These are phyloP conservation scores for Aspergillus carlsbadensis DNA, from an alignment of 495 filamentous ascomycete species.

Conservation along the genomic window DNA sequence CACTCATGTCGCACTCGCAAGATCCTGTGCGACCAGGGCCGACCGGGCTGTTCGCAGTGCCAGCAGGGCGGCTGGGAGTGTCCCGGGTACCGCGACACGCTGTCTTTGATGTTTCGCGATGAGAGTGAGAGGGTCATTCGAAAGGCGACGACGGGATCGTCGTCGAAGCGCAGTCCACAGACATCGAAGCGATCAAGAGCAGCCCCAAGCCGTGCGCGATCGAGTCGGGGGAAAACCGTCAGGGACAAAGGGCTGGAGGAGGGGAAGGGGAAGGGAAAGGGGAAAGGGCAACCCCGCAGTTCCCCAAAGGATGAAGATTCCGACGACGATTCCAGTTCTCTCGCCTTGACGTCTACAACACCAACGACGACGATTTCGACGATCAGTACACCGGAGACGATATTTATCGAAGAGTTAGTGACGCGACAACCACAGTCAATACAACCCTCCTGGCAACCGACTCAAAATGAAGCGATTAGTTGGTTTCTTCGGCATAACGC, in stretches of 20 bases:
- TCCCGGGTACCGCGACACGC: slow-evolving; percentile 67
- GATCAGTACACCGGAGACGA: too few species aligned
- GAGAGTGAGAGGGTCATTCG: slow-evolving; percentile 66
- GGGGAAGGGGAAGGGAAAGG: too few species aligned
- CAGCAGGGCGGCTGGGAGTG: slow-evolving; percentile 62
- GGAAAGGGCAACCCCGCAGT: too few species aligned
- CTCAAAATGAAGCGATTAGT: slow-evolving; percentile 37
- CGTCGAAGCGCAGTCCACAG: slow-evolving; percentile 18
- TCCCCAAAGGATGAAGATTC: too few species aligned
- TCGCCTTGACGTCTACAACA: too few species aligned
- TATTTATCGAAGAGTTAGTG: slow-evolving; percentile 1
- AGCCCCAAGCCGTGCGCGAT: slow-evolving; percentile 10
- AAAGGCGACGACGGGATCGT: slow-evolving; percentile 53
- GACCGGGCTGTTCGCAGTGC: slow-evolving; percentile 67
- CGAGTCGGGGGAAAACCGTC: slow-evolving; percentile 17
- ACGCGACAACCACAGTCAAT: slow-evolving; percentile 6
- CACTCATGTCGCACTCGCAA: slow-evolving; percentile 70
- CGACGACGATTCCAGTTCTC: too few species aligned
- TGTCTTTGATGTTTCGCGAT: slow-evolving; percentile 71
- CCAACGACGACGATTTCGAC: too few species aligned
- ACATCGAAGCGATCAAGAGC: slow-evolving; percentile 3
- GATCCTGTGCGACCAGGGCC: slow-evolving; percentile 64
- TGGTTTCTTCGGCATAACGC: slow-evolving; percentile 46
- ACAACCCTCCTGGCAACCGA: slow-evolving; percentile 24
- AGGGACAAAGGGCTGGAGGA: too few species aligned